phyloP scores from a whole-genome alignment of 2,329 filamentous ascomycete species.

The Dothistroma pini region DNA sequence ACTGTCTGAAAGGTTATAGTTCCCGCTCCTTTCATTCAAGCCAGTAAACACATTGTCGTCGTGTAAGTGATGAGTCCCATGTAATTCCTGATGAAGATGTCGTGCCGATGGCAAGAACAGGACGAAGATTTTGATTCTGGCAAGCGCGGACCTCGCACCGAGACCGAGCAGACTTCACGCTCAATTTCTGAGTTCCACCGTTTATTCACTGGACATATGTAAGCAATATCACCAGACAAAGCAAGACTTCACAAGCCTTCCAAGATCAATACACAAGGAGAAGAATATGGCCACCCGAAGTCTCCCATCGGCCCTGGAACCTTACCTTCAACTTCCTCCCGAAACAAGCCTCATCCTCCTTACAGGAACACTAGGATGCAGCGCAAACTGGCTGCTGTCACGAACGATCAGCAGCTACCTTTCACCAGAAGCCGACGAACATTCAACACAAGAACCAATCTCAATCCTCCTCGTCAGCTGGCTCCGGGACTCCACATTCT shows the following conservation, averaged over 20 bases:
- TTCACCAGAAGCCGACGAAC: constrained; percentile 16
- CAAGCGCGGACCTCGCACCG: neutral
- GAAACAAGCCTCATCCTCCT: constrained; percentile 62
- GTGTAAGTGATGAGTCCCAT: no score
- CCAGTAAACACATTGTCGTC: no score
- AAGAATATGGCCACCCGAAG: constrained; percentile 12
- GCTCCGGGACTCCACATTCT: constrained; percentile 72
- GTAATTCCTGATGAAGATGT: no score
- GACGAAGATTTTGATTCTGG: neutral
- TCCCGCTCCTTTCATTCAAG: neutral
- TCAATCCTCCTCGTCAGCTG: constrained; percentile 75
- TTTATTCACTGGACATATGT: neutral
- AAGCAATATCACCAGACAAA: neutral
- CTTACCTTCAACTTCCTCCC: constrained; percentile 58
- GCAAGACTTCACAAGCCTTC: neutral
- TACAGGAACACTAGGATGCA: constrained; percentile 58
- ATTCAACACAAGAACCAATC: constrained; percentile 27
- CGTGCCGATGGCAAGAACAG: no score
- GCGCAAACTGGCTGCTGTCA: constrained; percentile 54
- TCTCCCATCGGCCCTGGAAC: constrained; percentile 60
- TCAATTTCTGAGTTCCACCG: neutral
- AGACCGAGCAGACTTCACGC: neutral
- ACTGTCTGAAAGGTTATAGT: neutral
- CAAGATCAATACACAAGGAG: neutral
- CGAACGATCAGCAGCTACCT: constrained; percentile 51